Evolutionary conservation across 352 stramenopile species (phyloP).

Genomic region (Pythium pyrilobum): DNA sequence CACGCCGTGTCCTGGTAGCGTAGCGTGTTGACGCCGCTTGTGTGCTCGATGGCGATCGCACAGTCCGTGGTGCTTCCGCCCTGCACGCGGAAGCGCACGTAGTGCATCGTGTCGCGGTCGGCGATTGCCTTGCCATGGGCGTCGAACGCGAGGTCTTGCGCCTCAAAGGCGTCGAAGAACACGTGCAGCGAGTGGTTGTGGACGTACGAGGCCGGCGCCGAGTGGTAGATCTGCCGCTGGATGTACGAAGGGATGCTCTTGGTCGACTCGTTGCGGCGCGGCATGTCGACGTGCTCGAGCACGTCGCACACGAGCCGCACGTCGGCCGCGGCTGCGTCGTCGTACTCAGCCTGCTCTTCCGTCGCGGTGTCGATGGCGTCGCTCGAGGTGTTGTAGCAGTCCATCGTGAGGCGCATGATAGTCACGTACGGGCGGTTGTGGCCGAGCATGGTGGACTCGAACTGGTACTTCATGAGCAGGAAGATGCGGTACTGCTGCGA

Average conservation of each 20-base stretch:
- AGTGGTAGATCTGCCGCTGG: constrained; percentile 38
- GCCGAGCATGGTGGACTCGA: constrained; percentile 52
- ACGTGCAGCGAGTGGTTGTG: constrained; percentile 37
- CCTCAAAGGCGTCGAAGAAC: constrained; percentile 46
- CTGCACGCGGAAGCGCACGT: constrained; percentile 46
- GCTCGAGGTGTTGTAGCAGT: constrained; percentile 39
- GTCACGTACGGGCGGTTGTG: constrained; percentile 49
- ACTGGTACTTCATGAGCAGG: constrained; percentile 54
- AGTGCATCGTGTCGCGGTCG: constrained; percentile 33
- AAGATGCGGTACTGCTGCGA: constrained; percentile 43
- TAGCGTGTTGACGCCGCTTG: constrained; percentile 36
- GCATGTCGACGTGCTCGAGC: constrained; percentile 51
- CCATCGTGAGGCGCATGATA: constrained; percentile 46
- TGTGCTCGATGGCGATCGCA: constrained; percentile 43
- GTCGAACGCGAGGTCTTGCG: constrained; percentile 38
- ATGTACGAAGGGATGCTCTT: constrained; percentile 30
- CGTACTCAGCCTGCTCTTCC: constrained; percentile 3
- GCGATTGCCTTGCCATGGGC: constrained; percentile 5
- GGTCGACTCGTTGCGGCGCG: constrained; percentile 37
- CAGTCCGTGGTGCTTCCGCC: constrained; percentile 33
- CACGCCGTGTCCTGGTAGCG: constrained; percentile 52
- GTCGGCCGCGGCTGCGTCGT: background rate
- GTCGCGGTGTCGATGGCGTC: background rate
- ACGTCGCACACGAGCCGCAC: constrained; percentile 34
- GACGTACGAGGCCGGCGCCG: constrained; percentile 28